Conservation (phyloP, 305 asterid species). For the Solanum aculeatissimum region DNA sequence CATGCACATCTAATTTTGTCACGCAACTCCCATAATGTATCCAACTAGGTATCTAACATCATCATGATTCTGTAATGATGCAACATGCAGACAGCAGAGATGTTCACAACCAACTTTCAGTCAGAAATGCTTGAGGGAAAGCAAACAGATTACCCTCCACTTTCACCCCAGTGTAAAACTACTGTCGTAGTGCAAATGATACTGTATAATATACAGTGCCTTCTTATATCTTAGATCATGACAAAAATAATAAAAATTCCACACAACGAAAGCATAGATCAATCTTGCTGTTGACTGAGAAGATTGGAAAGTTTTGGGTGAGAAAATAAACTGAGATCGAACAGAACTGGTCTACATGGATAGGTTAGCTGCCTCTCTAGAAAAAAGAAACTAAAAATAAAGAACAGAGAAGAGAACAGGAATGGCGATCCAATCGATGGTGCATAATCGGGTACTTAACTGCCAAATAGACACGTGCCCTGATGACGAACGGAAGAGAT, state of each 20-base stretch:
- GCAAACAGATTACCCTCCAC: neutral
- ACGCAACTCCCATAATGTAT: neutral
- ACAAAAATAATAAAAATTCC: neutral
- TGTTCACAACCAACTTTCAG: neutral
- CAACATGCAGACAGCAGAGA: neutral
- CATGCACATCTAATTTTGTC: neutral
- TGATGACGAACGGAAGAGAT: slow-evolving; percentile 64
- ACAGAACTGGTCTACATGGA: neutral
- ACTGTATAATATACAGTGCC: neutral
- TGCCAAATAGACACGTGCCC: slow-evolving; percentile 80
- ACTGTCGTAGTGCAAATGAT: neutral
- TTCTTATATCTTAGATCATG: neutral
- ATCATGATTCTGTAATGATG: neutral
- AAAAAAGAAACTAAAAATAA: neutral
- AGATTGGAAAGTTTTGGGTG: neutral
- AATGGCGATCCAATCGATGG: neutral
- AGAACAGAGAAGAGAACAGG: neutral
- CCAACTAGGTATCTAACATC: neutral
- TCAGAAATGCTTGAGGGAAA: neutral
- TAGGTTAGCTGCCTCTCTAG: neutral
- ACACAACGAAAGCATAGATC: neutral
- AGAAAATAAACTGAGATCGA: neutral
- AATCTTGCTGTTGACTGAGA: neutral
- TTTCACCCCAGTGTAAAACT: neutral
- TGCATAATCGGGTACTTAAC: slow-evolving; percentile 46